These are phyloP conservation scores for Sarcodon aspratus DNA, from an alignment of 768 basidiomycete genomes.

Conservation along the genomic window DNA sequence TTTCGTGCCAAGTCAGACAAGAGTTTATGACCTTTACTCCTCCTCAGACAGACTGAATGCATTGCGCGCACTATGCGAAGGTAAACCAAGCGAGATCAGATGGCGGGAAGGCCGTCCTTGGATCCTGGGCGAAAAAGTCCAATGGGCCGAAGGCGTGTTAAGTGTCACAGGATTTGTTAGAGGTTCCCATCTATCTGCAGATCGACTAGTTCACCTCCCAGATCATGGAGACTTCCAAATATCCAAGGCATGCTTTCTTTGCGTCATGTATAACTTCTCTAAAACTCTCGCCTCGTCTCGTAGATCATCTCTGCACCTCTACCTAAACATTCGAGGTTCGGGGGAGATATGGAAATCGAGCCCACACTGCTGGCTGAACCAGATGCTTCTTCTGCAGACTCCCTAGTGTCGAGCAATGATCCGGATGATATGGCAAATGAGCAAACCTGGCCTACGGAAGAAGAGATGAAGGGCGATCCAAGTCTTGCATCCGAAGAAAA, in stretches of 20 bases:
- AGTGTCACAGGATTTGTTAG: constrained; percentile 78
- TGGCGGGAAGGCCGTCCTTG: constrained; percentile 79
- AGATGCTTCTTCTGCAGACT: constrained; percentile 58
- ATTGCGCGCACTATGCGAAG: constrained; percentile 73
- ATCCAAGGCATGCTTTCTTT: constrained; percentile 32
- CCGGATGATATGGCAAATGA: constrained; percentile 88
- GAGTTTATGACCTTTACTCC: constrained; percentile 62
- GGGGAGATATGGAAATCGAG: constrained; percentile 56
- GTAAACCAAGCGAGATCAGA: constrained; percentile 64
- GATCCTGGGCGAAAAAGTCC: constrained; percentile 57
- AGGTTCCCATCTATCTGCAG: constrained; percentile 67
- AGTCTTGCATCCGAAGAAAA: constrained; percentile 13
- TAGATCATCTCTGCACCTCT: constrained; percentile 66
- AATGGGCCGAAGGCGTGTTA: constrained; percentile 55
- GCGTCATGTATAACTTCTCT: background rate
- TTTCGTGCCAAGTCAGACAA: constrained; percentile 76
- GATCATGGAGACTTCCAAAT: constrained; percentile 85
- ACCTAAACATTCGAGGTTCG: constrained; percentile 24
- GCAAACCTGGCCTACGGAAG: constrained; percentile 98
- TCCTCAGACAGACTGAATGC: constrained; percentile 61
- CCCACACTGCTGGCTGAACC: constrained; percentile 55
- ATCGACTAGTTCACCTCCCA: constrained; percentile 81
- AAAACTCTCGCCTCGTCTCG: background rate
- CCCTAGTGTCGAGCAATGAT: constrained; percentile 76
- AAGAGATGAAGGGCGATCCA: constrained; percentile 61